These are phyloP conservation scores for Salix arbutifolia DNA, from an alignment of 345 rosid species.

Conservation along the genomic window DNA sequence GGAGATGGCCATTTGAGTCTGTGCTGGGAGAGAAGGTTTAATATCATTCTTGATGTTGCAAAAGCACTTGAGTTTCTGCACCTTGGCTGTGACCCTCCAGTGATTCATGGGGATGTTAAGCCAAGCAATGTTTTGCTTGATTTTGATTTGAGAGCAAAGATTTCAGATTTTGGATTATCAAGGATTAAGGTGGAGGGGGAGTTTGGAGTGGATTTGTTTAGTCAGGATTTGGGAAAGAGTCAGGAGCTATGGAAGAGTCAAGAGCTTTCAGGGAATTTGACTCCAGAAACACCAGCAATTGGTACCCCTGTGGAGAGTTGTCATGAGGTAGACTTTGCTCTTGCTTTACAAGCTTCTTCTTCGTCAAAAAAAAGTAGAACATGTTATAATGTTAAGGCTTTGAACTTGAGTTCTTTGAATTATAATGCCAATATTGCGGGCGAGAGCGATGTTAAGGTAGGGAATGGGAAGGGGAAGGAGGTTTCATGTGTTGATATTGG, in stretches of 20 bases:
- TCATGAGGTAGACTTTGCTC: slow-evolving; percentile 81
- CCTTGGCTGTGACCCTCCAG: slow-evolving; percentile 86
- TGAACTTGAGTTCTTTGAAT: slow-evolving; percentile 50
- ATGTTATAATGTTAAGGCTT: slow-evolving; percentile 47
- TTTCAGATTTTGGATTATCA: slow-evolving; percentile 92
- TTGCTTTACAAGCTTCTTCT: slow-evolving; percentile 91
- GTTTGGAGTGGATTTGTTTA: slow-evolving; percentile 71
- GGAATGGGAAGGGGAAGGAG: slow-evolving; percentile 65
- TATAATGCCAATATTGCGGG: slow-evolving; percentile 36
- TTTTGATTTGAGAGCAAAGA: slow-evolving; percentile 72
- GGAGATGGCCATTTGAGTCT: slow-evolving; percentile 50
- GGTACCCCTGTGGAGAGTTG: slow-evolving; percentile 26
- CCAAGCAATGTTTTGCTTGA: slow-evolving; percentile 92
- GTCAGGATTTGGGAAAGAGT: slow-evolving; percentile 80
- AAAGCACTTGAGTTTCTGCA: slow-evolving; percentile 85
- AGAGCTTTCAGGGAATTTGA: slow-evolving; percentile 61
- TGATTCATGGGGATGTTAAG: slow-evolving; percentile 94
- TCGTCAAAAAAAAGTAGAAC: slow-evolving; percentile 70
- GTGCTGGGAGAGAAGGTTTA: slow-evolving; percentile 74
- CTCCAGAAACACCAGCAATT: slow-evolving; percentile 31
- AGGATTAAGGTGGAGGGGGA: slow-evolving; percentile 81
- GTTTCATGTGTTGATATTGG: slow-evolving; percentile 42
- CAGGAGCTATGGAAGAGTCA: slow-evolving; percentile 67
- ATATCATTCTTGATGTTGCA: slow-evolving; percentile 71
- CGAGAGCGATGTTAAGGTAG: slow-evolving; percentile 36